phyloP scores from a whole-genome alignment of 2,329 filamentous ascomycete species.

The Orbilia javanica region DNA sequence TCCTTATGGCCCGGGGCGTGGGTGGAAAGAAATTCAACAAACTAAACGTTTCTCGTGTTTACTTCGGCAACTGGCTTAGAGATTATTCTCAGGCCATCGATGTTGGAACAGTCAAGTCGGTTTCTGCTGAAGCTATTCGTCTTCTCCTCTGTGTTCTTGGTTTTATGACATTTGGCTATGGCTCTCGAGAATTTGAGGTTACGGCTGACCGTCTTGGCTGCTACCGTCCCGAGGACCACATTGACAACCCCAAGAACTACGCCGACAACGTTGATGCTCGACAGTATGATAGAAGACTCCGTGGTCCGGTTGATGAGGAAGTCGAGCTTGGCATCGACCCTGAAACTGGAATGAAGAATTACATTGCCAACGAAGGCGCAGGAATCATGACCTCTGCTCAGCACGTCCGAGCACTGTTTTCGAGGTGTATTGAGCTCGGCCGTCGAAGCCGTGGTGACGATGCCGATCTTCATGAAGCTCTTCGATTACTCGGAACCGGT shows the following conservation, averaged over 20 bases:
- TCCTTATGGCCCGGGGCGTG: constrained; percentile 74
- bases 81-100: constrained; percentile 96
- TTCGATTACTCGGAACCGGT: constrained; percentile 86
- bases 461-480: constrained; percentile 85
- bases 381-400: constrained; percentile 85
- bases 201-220: constrained; percentile 82
- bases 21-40: constrained; percentile 86
- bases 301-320: constrained; percentile 82
- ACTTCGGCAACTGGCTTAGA: constrained; percentile 95
- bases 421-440: constrained; percentile 81
- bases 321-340: constrained; percentile 83
- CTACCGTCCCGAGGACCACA: constrained; percentile 86
- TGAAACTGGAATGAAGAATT: constrained; percentile 85
- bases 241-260: constrained; percentile 84
- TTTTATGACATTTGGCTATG: constrained; percentile 88
- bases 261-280: constrained; percentile 88
- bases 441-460: constrained; percentile 75
- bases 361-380: constrained; percentile 86
- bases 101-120: constrained; percentile 89
- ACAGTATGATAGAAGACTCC: constrained; percentile 82
- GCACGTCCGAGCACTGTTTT: constrained; percentile 80
- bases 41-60: constrained; percentile 87
- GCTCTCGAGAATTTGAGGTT: constrained; percentile 86
- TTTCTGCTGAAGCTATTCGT: constrained; percentile 89
- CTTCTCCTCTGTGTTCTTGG: constrained; percentile 89